Base-by-base conservation (phyloP, 1,284 basidiomycete genomes). In the Stereum hirsutum region DNA sequence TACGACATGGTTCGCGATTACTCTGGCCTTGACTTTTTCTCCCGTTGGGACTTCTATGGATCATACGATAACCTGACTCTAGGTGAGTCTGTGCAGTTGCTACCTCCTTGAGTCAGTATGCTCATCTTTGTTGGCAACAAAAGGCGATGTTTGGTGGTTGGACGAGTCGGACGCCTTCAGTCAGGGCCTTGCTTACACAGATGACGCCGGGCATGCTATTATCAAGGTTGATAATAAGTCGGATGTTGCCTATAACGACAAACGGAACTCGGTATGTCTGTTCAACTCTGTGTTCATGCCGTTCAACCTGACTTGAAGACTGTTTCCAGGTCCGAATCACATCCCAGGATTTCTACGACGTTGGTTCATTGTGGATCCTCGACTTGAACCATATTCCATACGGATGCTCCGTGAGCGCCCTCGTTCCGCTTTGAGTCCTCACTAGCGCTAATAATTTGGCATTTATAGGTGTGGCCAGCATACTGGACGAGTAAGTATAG, bases 401-500 rank as follows among this genome's bases (percentile, higher is more conserved):
- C 46, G 81, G 82, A 4, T 85, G 82, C 54, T 81, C 78, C 8
- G 81, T 81, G 47, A 49, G 65, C 58, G n/a, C n/a, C n/a, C n/a
- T n/a, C n/a, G n/a, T n/a, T n/a, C n/a, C n/a, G n/a, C n/a, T n/a
- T n/a, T n/a, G n/a, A n/a, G n/a, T 30, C 15, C 8, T 26, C 28
- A 30, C n/a, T n/a, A n/a, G n/a, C n/a, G 7, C 33, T 35, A 3
- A 35, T 5, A 3, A 6, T 6, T 17, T 38, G 6, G n/a, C n/a
- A 24, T 26, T 10, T 24, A 6, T 31, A 52, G 49, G 54, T 56
- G 12, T 66, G 65, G 65, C 64, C 65, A 11, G 63, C 65, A 15
- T 63, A 66, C 50, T 68, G 65, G 65, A 62, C n/a, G n/a, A n/a
- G n/a, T n/a, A n/a, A n/a, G n/a, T n/a, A n/a, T n/a, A n/a, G n/a